Base-by-base conservation (phyloP, 345 rosid genomes). In the Turnera subulata region DNA sequence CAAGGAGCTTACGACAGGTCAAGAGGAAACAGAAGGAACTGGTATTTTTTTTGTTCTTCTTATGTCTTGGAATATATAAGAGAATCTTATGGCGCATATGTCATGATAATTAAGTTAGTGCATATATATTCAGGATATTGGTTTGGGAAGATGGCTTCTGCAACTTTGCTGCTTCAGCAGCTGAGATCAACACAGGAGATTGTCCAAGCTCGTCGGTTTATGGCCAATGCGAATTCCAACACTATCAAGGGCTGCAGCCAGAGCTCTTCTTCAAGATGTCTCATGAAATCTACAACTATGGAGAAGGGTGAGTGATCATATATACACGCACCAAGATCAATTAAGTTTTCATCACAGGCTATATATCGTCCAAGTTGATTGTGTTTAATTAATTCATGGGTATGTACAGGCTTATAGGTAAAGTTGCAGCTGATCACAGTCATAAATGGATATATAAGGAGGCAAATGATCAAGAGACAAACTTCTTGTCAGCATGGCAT, bases 71-170 rank as follows among this genome's bases (percentile, higher is more conserved):
- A 11, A 48, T 48, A 46, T 55, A 2, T 19, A 35, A n/a, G n/a
- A n/a, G n/a, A n/a, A n/a, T n/a, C n/a, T n/a, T n/a, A n/a, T n/a
- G n/a, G n/a, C n/a, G n/a, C n/a, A n/a, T n/a, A n/a, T n/a, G n/a
- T n/a, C n/a, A n/a, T n/a, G n/a, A n/a, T n/a, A n/a, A n/a, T n/a
- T n/a, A n/a, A n/a, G n/a, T n/a, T n/a, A n/a, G n/a, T n/a, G n/a
- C n/a, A n/a, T n/a, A n/a, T n/a, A n/a, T n/a, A 11, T n/a, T 16
- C 68, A 92, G 98, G 98, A 92, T 92, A 73, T 69, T 92, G 74
- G 98, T 86, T 55, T 92, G 98, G 98, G 98, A 92, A 72, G 98
- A 92, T 75, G 98, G 98, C 53, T 92, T 86, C 88, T 92, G 98
- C 78, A 89, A 92, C 77, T 92, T 92, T 60, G 84, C 85, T 6